Evolutionary conservation across 75 land plant species (phyloP).

Genomic region (Pinus taeda): DNA sequence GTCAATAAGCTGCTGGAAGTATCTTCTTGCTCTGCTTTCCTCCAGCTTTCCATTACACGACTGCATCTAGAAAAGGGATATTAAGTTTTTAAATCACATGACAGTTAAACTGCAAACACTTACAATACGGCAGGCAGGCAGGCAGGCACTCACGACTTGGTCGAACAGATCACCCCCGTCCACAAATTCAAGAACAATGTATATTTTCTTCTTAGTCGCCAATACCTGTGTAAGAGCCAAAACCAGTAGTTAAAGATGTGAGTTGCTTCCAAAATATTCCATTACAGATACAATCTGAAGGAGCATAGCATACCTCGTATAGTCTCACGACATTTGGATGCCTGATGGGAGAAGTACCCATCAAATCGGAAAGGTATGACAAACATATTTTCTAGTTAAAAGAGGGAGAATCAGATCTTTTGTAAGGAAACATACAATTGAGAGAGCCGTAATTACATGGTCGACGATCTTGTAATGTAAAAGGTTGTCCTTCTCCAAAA

Average conservation of each 20-base stretch:
- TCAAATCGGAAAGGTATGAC: not conserved
- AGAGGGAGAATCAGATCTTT: not conserved
- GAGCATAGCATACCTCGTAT: constrained; percentile 41
- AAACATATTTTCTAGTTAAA: too few species aligned
- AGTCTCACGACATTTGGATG: constrained; percentile 72
- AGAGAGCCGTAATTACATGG: constrained; percentile 20
- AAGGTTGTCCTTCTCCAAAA: constrained; percentile 41
- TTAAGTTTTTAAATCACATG: too few species aligned
- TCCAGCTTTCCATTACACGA: constrained; percentile 40
- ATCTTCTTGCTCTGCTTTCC: constrained; percentile 45
- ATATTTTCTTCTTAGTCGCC: constrained; percentile 81
- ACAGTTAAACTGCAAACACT: not conserved
- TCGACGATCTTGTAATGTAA: constrained; percentile 52
- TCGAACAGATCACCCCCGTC: constrained; percentile 78
- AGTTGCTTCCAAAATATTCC: too few species aligned
- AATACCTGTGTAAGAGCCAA: constrained; percentile 41
- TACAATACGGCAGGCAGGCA: not conserved
- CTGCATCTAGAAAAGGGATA: constrained; percentile 25
- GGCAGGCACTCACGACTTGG: constrained; percentile 50
- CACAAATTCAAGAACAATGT: constrained; percentile 73
- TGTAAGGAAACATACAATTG: too few species aligned
- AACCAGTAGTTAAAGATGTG: not conserved
- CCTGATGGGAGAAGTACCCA: constrained; percentile 17
- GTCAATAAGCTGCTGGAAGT: constrained; percentile 33
- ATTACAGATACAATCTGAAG: not conserved